Percentiles rank a stretch among this genome's conserved stretches.
Evolutionary conservation across 768 basidiomycete genomes (phyloP).

Genomic region (Lactarius deliciosus): DNA sequence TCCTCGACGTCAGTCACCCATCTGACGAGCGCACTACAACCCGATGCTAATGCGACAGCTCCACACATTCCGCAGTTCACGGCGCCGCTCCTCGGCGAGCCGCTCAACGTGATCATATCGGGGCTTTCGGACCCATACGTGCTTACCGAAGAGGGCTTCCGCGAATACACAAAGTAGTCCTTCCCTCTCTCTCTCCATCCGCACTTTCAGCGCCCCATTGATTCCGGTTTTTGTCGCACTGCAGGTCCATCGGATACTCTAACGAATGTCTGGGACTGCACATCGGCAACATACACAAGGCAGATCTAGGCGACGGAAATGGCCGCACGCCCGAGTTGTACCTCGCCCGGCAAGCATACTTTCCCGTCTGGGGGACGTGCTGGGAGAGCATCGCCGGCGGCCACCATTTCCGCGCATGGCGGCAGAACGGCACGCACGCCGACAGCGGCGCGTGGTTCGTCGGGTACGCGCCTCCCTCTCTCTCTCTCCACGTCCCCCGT

Average conservation of each 20-base stretch:
- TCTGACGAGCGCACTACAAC: not conserved
- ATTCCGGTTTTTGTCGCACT: not conserved
- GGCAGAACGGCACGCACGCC: constrained; percentile 74
- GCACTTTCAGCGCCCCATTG: not conserved
- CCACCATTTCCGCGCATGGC: constrained; percentile 88
- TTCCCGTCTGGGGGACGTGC: constrained; percentile 79
- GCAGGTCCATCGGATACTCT: constrained; percentile 77
- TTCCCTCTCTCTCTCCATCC: not conserved
- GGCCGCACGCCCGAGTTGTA: constrained; percentile 65
- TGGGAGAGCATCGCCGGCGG: constrained; percentile 89
- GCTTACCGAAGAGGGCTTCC: constrained; percentile 72
- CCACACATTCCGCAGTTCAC: constrained; percentile 53
- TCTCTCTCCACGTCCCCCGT: too few species aligned
- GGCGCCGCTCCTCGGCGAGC: constrained; percentile 66
- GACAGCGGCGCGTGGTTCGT: constrained; percentile 84
- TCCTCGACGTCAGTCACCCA: constrained; percentile 63
- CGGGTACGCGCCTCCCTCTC: constrained; percentile 39
- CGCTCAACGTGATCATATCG: constrained; percentile 81
- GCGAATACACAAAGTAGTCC: constrained; percentile 72
- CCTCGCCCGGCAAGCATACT: constrained; percentile 76
- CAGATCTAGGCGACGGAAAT: constrained; percentile 82
- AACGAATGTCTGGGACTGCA: constrained; percentile 82
- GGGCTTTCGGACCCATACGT: constrained; percentile 76
- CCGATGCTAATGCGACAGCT: constrained; percentile 3
- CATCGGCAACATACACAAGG: constrained; percentile 70